A percentile compares a stretch with the other conserved stretches of the same genome.
phyloP scores from a whole-genome alignment of 176 grass and related monocot species.

The Urochloa ruziziensis region DNA sequence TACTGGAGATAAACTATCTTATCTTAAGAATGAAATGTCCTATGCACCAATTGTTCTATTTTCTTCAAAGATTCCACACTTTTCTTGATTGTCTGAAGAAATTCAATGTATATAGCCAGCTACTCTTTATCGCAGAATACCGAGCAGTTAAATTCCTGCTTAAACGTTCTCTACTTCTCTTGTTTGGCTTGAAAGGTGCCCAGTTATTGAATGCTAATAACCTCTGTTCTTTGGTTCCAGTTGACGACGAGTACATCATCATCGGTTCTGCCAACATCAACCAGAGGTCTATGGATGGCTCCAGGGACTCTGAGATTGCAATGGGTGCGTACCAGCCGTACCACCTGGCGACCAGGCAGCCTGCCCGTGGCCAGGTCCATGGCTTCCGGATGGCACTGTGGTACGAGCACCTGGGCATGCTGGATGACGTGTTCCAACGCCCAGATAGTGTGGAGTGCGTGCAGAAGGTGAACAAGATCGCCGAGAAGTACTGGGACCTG shows the following conservation, averaged over 20 bases:
- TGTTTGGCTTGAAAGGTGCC: background rate
- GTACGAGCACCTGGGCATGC: conserved; percentile 70
- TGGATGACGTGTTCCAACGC: conserved; percentile 54
- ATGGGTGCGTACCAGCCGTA: conserved; percentile 81
- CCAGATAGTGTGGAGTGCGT: conserved; percentile 53
- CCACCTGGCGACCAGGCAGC: conserved; percentile 50
- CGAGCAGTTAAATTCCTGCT: background rate
- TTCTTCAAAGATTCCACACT: background rate
- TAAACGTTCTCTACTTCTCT: background rate
- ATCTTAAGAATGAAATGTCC: background rate
- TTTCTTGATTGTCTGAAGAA: background rate
- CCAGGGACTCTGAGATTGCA: conserved; percentile 76
- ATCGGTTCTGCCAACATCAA: conserved; percentile 95
- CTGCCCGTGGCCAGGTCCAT: conserved; percentile 74
- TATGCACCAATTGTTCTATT: background rate
- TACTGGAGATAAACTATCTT: background rate
- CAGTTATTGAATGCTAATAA: background rate
- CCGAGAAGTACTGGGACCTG: conserved; percentile 56
- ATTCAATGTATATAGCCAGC: background rate
- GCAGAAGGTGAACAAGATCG: conserved; percentile 65
- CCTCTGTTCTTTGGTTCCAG: conserved; percentile 39
- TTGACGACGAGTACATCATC: conserved; percentile 96
- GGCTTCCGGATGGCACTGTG: conserved; percentile 81
- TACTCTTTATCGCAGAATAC: background rate
- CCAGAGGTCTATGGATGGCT: conserved; percentile 89